These are phyloP conservation scores for Thelonectria rubi DNA, from an alignment of 2,329 filamentous ascomycete genomes.

Conservation along the genomic window DNA sequence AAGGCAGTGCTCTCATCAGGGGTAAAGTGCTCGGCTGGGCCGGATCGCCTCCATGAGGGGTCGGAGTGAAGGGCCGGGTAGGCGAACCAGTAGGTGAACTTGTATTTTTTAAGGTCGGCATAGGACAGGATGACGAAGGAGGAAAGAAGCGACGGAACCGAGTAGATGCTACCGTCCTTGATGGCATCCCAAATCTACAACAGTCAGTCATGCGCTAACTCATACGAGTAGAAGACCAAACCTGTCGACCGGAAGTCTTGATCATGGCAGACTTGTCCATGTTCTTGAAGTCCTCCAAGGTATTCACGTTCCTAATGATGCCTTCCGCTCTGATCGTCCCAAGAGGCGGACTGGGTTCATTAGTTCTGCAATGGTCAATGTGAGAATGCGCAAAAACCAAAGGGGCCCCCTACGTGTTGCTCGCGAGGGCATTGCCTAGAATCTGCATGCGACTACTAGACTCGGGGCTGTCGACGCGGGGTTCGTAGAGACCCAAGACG, in stretches of 20 bases:
- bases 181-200: constrained; percentile 96
- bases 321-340: constrained; percentile 86
- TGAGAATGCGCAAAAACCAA: constrained; percentile 31
- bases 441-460: constrained; percentile 91
- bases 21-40: constrained; percentile 64
- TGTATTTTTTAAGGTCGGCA: constrained; percentile 96
- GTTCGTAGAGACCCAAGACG: constrained; percentile 88
- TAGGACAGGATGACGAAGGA: constrained; percentile 92
- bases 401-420: constrained; percentile 72
- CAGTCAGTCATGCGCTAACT: constrained; percentile 25
- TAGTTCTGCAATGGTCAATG: constrained; percentile 41
- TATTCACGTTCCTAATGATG: constrained; percentile 95
- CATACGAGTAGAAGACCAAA: constrained; percentile 49
- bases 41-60: constrained; percentile 77
- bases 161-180: constrained; percentile 94
- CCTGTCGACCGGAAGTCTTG: constrained; percentile 80
- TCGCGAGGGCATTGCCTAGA: constrained; percentile 84
- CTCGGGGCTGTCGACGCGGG: constrained; percentile 76
- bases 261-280: constrained; percentile 82
- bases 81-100: constrained; percentile 97
- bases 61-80: constrained; percentile 94
- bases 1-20: constrained; percentile 78
- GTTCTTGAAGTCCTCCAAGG: constrained; percentile 89
- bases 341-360: constrained; percentile 66
- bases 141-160: constrained; percentile 87